Evolutionary conservation across 2,329 filamentous ascomycete species (phyloP).

Genomic region (Fusarium citri): DNA sequence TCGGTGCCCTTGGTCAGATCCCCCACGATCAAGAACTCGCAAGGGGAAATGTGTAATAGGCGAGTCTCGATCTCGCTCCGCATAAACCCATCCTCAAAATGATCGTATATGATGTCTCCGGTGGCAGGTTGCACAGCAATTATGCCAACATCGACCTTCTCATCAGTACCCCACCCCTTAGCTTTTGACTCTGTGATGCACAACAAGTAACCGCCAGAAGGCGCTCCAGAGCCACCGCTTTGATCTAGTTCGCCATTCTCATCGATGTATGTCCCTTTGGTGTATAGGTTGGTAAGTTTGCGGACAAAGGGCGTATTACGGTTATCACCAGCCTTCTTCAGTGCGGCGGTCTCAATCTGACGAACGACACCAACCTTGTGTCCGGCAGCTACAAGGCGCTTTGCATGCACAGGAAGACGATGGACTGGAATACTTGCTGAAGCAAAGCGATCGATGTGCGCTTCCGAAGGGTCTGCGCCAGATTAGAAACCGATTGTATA

Average conservation of each 20-base stretch:
- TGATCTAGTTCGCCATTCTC: slow-evolving; percentile 84
- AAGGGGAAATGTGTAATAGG: slow-evolving; percentile 94
- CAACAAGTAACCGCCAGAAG: slow-evolving; percentile 85
- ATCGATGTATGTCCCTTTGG: slow-evolving; percentile 97
- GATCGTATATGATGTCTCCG: slow-evolving; percentile 94
- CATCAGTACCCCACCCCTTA: slow-evolving; percentile 85
- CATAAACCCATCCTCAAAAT: slow-evolving; percentile 98
- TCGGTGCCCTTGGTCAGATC: slow-evolving; percentile 91
- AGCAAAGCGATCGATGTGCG: slow-evolving; percentile 90
- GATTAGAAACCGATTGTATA: neutral
- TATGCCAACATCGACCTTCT: slow-evolving; percentile 91
- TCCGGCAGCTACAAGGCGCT: slow-evolving; percentile 89
- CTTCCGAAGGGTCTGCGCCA: slow-evolving; percentile 80
- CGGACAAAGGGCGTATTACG: slow-evolving; percentile 91
- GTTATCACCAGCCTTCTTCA: slow-evolving; percentile 96
- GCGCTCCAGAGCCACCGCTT: slow-evolving; percentile 56
- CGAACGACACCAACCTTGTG: slow-evolving; percentile 96
- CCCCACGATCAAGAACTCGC: slow-evolving; percentile 93
- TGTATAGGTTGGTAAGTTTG: slow-evolving; percentile 96
- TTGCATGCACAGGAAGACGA: slow-evolving; percentile 91
- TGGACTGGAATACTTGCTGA: slow-evolving; percentile 96
- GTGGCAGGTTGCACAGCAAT: slow-evolving; percentile 95
- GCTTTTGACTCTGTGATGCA: slow-evolving; percentile 89
- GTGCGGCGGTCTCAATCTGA: slow-evolving; percentile 92
- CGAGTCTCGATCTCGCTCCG: slow-evolving; percentile 94